Evolutionary conservation across 108 stramenopile genomes (phyloP).

Genomic region (Nitzschia inconspicua): DNA sequence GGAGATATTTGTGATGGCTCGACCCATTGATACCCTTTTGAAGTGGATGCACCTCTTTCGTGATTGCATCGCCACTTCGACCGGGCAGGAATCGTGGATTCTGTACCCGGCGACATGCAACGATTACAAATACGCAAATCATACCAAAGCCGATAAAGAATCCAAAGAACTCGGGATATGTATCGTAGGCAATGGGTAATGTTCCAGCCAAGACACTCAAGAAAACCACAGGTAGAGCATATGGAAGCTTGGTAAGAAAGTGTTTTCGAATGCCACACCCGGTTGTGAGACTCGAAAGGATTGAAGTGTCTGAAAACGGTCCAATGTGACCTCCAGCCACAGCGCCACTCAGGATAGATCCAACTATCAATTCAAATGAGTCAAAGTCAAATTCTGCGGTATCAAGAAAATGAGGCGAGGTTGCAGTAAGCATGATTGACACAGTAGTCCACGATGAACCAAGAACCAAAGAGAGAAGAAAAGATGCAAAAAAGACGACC

Average conservation of each 20-base stretch:
- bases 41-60: too few species aligned
- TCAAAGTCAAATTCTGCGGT: constrained; percentile 36
- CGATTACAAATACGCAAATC: constrained; percentile 3
- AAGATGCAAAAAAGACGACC: constrained; percentile 37
- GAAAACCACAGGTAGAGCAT: constrained; percentile 33
- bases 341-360: constrained; percentile 50
- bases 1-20: too few species aligned
- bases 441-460: constrained; percentile 58
- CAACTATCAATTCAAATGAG: constrained; percentile 39
- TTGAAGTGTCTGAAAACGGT: constrained; percentile 64
- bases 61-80: too few species aligned
- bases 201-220: constrained; percentile 15
- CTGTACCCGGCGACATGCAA: constrained; percentile 8
- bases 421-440: constrained; percentile 53
- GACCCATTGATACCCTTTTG: too few species aligned
- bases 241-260: constrained; percentile 56
- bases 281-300: constrained; percentile 47
- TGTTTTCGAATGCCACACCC: constrained; percentile 41
- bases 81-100: too few species aligned
- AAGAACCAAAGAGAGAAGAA: constrained; percentile 48
- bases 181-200: constrained; percentile 3
- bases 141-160: constrained; percentile 8
- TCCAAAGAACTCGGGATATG: constrained; percentile 5
- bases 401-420: constrained; percentile 30
- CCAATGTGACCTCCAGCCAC: constrained; percentile 69